Conservation (phyloP, 2,329 filamentous ascomycete species). For the Fusarium sp. region DNA sequence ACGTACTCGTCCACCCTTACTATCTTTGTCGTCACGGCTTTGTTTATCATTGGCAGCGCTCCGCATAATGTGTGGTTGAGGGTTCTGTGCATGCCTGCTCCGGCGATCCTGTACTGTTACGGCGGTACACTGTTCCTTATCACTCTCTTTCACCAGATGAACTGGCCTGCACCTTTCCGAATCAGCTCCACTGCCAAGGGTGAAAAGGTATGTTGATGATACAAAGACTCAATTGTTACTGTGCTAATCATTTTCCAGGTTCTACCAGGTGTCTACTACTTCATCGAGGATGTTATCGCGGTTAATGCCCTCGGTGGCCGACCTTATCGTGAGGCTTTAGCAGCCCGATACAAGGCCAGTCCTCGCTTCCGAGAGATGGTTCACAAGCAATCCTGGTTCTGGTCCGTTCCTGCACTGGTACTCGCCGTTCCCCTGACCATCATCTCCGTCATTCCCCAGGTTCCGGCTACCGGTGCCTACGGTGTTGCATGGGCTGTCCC, state of each 20-base stretch:
- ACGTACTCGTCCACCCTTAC: slow-evolving; percentile 60
- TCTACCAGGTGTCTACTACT: slow-evolving; percentile 70
- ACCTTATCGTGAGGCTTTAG: slow-evolving; percentile 56
- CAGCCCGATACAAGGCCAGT: slow-evolving; percentile 57
- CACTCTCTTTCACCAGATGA: slow-evolving; percentile 51
- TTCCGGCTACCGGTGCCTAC: slow-evolving; percentile 54
- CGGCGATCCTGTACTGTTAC: slow-evolving; percentile 62
- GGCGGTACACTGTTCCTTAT: slow-evolving; percentile 57
- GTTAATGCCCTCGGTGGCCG: slow-evolving; percentile 72
- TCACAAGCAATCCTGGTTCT: slow-evolving; percentile 56
- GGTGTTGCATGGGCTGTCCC: slow-evolving; percentile 57
- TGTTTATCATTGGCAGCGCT: slow-evolving; percentile 64
- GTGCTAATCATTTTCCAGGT: slow-evolving; percentile 56
- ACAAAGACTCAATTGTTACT: rapidly evolving
- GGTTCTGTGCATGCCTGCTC: slow-evolving; percentile 63
- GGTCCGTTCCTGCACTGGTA: slow-evolving; percentile 54
- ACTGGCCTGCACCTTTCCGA: slow-evolving; percentile 66
- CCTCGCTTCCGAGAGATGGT: slow-evolving; percentile 58
- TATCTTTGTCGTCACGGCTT: slow-evolving; percentile 62
- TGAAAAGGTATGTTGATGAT: slow-evolving; percentile 47
- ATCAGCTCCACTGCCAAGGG: slow-evolving; percentile 74
- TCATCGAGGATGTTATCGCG: slow-evolving; percentile 75
- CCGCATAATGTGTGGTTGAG: slow-evolving; percentile 63
- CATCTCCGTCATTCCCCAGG: slow-evolving; percentile 50
- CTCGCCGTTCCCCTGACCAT: slow-evolving; percentile 54